A percentile compares a stretch with the other conserved stretches of the same genome.
phyloP scores from a whole-genome alignment of 1,139 yeast species.

The Ogataea hybrid region DNA sequence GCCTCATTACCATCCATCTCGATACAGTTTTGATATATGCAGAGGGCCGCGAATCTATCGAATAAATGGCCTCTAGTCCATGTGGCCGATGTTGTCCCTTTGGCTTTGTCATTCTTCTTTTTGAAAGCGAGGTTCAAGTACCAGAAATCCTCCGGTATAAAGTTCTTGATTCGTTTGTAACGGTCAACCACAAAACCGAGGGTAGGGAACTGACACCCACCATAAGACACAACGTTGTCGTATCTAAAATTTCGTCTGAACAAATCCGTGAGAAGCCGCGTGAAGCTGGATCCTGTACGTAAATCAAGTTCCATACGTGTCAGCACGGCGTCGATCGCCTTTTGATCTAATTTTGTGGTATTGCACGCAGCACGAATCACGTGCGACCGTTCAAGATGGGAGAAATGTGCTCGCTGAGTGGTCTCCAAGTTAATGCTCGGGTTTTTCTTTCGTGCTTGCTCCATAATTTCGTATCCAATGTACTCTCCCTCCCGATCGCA shows the following conservation, averaged over 20 bases:
- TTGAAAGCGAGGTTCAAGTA: slow-evolving; percentile 51
- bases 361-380: slow-evolving; percentile 68
- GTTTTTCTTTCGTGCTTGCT: slow-evolving; percentile 64
- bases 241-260: slow-evolving; percentile 35
- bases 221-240: slow-evolving; percentile 60
- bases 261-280: slow-evolving; percentile 65
- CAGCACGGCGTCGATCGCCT: slow-evolving; percentile 77
- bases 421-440: slow-evolving; percentile 42
- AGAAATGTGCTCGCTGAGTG: slow-evolving; percentile 75
- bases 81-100: slow-evolving; percentile 39
- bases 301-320: slow-evolving; percentile 87
- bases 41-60: slow-evolving; percentile 63
- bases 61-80: slow-evolving; percentile 76
- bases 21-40: slow-evolving; percentile 68
- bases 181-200: slow-evolving; percentile 97
- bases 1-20: slow-evolving; percentile 41
- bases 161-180: slow-evolving; percentile 68
- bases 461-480: slow-evolving; percentile 82
- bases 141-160: slow-evolving; percentile 84
- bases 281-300: slow-evolving; percentile 86
- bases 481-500: slow-evolving; percentile 98
- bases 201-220: slow-evolving; percentile 97
- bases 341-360: slow-evolving; percentile 63
- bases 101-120: slow-evolving; percentile 33
- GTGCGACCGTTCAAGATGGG: slow-evolving; percentile 81